Conservation (phyloP, 2,329 filamentous ascomycete species). For the Trichophyton rubrum region DNA sequence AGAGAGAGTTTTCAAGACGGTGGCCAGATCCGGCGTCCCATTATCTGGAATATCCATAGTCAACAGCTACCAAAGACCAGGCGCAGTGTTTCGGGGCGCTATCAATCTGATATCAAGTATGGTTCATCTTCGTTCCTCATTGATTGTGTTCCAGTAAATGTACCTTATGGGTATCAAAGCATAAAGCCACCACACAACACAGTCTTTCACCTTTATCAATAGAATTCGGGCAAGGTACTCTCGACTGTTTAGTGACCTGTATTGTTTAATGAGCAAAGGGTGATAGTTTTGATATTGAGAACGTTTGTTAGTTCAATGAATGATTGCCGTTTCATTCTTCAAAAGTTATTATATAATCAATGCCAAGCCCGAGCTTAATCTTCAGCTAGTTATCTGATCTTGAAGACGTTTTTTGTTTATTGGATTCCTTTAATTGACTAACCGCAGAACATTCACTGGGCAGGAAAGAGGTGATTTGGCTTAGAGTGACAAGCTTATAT, state of each 20-base stretch:
- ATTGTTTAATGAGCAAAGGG: neutral
- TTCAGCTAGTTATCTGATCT: neutral
- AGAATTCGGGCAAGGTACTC: neutral
- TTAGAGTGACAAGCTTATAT: neutral
- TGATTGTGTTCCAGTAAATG: neutral
- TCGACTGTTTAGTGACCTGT: neutral
- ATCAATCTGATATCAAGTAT: neutral
- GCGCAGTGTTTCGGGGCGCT: neutral
- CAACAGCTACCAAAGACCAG: neutral
- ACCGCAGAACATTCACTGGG: neutral
- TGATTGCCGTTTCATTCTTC: neutral
- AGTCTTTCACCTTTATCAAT: neutral
- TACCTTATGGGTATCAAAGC: neutral
- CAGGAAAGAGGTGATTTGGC: neutral
- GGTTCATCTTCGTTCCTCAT: neutral
- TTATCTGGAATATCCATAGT: constrained; percentile 6
- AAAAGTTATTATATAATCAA: neutral
- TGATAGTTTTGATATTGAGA: no score
- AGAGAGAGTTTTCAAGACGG: constrained; percentile 32
- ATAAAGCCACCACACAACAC: neutral
- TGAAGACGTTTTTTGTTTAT: neutral
- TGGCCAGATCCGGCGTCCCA: constrained; percentile 27
- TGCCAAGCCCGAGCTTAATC: neutral
- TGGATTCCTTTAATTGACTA: neutral
- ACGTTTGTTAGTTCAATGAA: no score